These are phyloP conservation scores for Pogostemon cablin DNA, from an alignment of 257 asterid species.

Conservation along the genomic window DNA sequence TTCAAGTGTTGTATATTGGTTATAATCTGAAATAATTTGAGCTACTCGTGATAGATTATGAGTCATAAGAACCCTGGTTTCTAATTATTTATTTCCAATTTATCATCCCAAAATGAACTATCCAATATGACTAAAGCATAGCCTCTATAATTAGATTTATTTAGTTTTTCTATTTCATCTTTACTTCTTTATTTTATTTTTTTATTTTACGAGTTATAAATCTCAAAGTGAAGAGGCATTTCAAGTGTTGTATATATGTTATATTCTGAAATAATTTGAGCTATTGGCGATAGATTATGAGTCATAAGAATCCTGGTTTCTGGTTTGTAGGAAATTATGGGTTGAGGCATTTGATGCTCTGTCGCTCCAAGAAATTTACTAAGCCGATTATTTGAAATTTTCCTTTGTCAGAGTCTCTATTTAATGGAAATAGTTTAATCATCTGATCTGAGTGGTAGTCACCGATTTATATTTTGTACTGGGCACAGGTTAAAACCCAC, in stretches of 20 bases:
- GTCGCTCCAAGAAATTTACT: constrained; percentile 12
- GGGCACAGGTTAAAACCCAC: constrained; percentile 25
- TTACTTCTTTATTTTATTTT: not conserved
- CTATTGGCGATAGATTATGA: not conserved
- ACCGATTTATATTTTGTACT: not conserved
- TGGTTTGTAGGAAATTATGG: not conserved
- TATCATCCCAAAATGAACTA: constrained; percentile 10
- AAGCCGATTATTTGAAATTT: no score
- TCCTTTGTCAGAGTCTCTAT: not conserved
- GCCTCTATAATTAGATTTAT: constrained; percentile 10
- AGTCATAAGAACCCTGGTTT: not conserved
- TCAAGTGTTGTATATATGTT: constrained; percentile 21
- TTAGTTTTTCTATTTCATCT: not conserved
- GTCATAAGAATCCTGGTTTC: not conserved
- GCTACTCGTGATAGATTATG: not conserved
- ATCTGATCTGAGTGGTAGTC: not conserved
- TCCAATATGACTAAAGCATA: not conserved
- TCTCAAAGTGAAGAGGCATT: not conserved
- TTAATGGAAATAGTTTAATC: not conserved
- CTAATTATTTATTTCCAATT: not conserved
- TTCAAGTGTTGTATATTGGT: constrained; percentile 19
- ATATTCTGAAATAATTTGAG: not conserved
- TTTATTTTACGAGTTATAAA: no score
- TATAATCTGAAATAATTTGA: not conserved
- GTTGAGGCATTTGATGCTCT: not conserved